Evolutionary conservation across 768 basidiomycete species (phyloP), one percentile per base, ranked within the genome.

Genomic region (Collybia nuda): DNA sequence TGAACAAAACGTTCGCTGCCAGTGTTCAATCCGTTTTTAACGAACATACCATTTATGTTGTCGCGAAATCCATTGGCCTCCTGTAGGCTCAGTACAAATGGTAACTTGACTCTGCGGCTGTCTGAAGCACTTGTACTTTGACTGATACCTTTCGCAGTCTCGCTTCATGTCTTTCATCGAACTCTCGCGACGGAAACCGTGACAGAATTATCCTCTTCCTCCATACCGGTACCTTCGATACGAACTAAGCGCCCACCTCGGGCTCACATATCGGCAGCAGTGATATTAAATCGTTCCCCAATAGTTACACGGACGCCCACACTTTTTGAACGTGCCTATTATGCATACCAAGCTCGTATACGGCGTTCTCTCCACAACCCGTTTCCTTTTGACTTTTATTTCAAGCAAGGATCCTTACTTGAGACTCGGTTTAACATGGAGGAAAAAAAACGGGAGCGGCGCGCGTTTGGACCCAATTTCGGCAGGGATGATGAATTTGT

Each of bases 371-470:
- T 98, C 42, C 87, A 88, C 64, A 91, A 92, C 58, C 94, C 94
- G 0, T 86, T 93, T 65, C 90, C 94, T 15, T 76, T 82, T 51
- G 86, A 93, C 41, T 93, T 96, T 69, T 98, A 95, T 73, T 96
- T 96, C 79, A 93, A 93, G 69, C 85, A 85, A 44, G 94, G 94
- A 7, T 90, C 93, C 0, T 75, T 90, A 14, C 79, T 94, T 24
- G 88, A 94, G 65, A 82, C 84, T 12, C 80, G 88, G 35, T 96
- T 93, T 68, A 84, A 77, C 42, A 67, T 82, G 44, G 88, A 93
- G 62, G 88, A 94, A 61, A 79, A 81, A 40, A 72, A 77, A 52
- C 80, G 89, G 44, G 92, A 94, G 60, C 71, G 74, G 35, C 73
- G 76, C 46, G 85, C 88, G 0, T 98, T 93, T 67, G 93, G 93